Evolutionary conservation across 495 filamentous ascomycete species (phyloP), one percentile per base, ranked within the genome.

Genomic region (Polyplosphaeria fusca): DNA sequence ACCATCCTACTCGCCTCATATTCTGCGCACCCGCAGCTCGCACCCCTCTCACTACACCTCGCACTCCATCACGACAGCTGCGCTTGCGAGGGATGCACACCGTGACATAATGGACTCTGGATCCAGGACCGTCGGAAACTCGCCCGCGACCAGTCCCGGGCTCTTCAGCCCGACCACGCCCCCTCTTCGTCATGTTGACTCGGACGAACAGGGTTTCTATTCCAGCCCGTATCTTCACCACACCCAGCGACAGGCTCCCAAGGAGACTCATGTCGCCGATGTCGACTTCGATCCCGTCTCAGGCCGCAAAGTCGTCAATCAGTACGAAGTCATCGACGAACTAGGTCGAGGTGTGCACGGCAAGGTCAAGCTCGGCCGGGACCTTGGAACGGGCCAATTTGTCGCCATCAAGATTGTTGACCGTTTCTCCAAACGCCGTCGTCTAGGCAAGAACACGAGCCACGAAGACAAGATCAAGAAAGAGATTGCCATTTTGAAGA

Each of bases 361-460:
- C 20, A 74, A 74, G 44, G 72, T 74, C 51, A 74, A 74, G 59
- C 66, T 73, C 9, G 72, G 91, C 87, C 19, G 94, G 86, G 43
- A 93, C 90, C 76, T 72, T 4, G 56, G 63, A 7, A 70, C 63
- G 4, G 52, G 54, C 25, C 43, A 42, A 12, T 58, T 64, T 28
- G 91, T 96, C 3, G 93, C 93, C 16, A 95, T 99, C 77, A 99
- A 97, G 73, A 97, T 99, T 63, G 93, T 99, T 23, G 88, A 95
- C 41, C 80, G 93, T n/a, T 92, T 88, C 65, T 91, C 94, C 48
- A 95, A 91, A 70, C 88, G 87, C 56, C 84, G 91, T 32, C 88
- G 91, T 13, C 77, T 99, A n/a, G 93, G 94, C 19, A 84, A 82
- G 61, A 70, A 81, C 18, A 82, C 80, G 1, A 83, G 83, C 43